Percentiles rank a stretch among this genome's conserved stretches.
These are phyloP conservation scores for Eutrema japonicum DNA, from an alignment of 345 rosid genomes.

Conservation along the genomic window DNA sequence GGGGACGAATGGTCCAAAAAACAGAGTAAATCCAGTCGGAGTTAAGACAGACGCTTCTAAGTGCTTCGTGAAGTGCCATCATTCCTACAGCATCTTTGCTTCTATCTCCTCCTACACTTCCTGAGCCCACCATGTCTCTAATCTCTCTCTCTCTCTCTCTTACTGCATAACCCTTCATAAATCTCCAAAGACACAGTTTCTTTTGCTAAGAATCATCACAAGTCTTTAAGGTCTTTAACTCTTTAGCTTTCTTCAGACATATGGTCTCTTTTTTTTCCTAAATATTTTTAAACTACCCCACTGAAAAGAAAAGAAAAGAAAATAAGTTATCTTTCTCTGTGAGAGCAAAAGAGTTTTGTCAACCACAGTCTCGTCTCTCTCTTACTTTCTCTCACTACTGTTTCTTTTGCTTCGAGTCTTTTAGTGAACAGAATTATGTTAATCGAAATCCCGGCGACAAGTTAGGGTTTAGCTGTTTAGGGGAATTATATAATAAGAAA, in stretches of 20 bases:
- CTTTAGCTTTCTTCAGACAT: conserved; percentile 43
- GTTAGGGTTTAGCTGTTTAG: conserved; percentile 47
- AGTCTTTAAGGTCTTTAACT: conserved; percentile 26
- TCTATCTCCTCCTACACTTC: conserved; percentile 85
- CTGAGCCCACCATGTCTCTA: conserved; percentile 97
- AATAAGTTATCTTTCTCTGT: conserved; percentile 40
- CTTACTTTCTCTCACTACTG: conserved; percentile 40
- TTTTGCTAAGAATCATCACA: conserved; percentile 33
- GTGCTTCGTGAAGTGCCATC: conserved; percentile 99
- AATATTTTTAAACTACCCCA: conserved; percentile 31
- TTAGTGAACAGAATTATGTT: conserved; percentile 35
- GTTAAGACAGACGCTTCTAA: conserved; percentile 94
- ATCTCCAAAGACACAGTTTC: conserved; percentile 33
- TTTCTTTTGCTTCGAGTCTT: conserved; percentile 37
- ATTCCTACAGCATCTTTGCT: conserved; percentile 99
- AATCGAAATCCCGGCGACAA: conserved; percentile 50
- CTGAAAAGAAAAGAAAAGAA: conserved; percentile 35
- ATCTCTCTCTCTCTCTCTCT: conserved; percentile 13
- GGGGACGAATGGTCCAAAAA: conserved; percentile 99
- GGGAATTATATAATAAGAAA: conserved; percentile 12
- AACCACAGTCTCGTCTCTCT: conserved; percentile 42
- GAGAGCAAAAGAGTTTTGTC: conserved; percentile 42
- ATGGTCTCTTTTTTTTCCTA: conserved; percentile 10
- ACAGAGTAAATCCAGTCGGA: conserved; percentile 99
- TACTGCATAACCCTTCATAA: conserved; percentile 19